Evolutionary conservation across 805 yeast genomes (phyloP).

Genomic region (Pichia insulana): DNA sequence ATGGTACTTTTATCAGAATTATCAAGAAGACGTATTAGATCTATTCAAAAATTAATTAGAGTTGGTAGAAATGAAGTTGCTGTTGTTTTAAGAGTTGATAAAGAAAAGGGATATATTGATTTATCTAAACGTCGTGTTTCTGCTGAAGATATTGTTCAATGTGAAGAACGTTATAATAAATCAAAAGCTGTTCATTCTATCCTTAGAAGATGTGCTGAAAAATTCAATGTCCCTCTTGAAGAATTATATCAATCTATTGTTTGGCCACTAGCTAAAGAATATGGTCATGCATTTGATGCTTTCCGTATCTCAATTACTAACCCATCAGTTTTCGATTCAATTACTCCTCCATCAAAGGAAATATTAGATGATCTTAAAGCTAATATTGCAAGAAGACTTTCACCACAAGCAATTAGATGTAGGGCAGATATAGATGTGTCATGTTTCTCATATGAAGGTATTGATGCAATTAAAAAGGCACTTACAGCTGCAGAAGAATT

Average conservation of each 20-base stretch:
- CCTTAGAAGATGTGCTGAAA: constrained; percentile 96
- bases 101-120: constrained; percentile 97
- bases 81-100: constrained; percentile 94
- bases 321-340: constrained; percentile 74
- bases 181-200: constrained; percentile 98
- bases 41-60: constrained; percentile 93
- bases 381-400: constrained; percentile 86
- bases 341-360: constrained; percentile 62
- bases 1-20: constrained; percentile 94
- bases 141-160: constrained; percentile 93
- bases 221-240: constrained; percentile 82
- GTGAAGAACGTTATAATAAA: constrained; percentile 96
- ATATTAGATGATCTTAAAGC: constrained; percentile 76
- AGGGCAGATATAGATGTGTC: constrained; percentile 99
- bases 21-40: constrained; percentile 97
- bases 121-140: constrained; percentile 95
- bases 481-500: constrained; percentile 77
- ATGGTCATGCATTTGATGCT: constrained; percentile 96
- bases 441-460: constrained; percentile 95
- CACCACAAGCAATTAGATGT: constrained; percentile 96
- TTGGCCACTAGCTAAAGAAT: constrained; percentile 94
- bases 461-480: constrained; percentile 91
- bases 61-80: constrained; percentile 98
- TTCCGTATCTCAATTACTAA: constrained; percentile 94
- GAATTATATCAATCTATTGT: constrained; percentile 80